These are phyloP conservation scores for Podospora bellae-mahoneyi DNA, from an alignment of 495 filamentous ascomycete species.

Conservation along the genomic window DNA sequence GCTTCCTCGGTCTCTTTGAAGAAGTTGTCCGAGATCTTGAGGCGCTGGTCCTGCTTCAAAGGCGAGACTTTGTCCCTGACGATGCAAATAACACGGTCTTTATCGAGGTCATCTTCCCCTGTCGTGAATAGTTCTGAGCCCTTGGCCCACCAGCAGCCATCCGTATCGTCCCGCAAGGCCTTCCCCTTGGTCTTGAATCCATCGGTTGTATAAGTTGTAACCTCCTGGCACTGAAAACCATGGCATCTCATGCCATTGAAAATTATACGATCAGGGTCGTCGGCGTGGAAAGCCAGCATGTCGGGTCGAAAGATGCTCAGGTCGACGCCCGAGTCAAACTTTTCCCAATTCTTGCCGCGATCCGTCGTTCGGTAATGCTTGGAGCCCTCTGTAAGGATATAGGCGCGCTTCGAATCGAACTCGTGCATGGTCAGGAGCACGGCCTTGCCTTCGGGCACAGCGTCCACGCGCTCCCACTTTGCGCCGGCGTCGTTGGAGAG, in stretches of 20 bases:
- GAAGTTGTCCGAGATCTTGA: constrained; percentile 75
- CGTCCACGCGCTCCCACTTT: constrained; percentile 64
- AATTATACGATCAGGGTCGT: constrained; percentile 75
- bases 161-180: constrained; percentile 58
- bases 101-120: constrained; percentile 54
- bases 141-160: constrained; percentile 80
- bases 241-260: constrained; percentile 71
- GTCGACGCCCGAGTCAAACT: constrained; percentile 58
- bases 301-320: constrained; percentile 44
- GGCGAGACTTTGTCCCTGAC: constrained; percentile 60
- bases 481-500: constrained; percentile 75
- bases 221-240: constrained; percentile 49
- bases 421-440: constrained; percentile 66
- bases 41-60: constrained; percentile 61
- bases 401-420: constrained; percentile 72
- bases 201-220: constrained; percentile 75
- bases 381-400: constrained; percentile 62
- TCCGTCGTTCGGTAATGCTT: constrained; percentile 79
- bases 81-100: constrained; percentile 74
- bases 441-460: constrained; percentile 59
- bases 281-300: constrained; percentile 71
- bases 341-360: constrained; percentile 71
- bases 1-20: constrained; percentile 54
- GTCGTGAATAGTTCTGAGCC: constrained; percentile 68
- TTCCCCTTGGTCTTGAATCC: constrained; percentile 67